phyloP scores from a whole-genome alignment of 1,284 basidiomycete species.

The Butyriboletus regius region DNA sequence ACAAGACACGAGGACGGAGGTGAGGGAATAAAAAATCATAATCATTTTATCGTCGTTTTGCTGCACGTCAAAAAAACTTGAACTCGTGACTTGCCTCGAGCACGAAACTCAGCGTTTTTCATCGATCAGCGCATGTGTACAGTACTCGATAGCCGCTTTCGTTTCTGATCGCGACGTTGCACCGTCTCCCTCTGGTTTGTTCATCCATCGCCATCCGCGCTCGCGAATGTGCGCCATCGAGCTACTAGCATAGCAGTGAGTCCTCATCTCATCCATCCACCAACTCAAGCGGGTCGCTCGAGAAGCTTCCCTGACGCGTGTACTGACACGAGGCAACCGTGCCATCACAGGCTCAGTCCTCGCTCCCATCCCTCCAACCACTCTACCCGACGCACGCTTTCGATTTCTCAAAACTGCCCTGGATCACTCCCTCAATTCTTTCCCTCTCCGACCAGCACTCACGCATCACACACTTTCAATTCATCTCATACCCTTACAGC shows the following conservation, averaged over 20 bases:
- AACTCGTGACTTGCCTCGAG: constrained; percentile 8
- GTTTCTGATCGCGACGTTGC: constrained; percentile 7
- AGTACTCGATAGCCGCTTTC: neutral
- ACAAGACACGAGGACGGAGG: too few species aligned
- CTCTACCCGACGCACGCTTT: constrained; percentile 12
- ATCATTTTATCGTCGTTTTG: too few species aligned
- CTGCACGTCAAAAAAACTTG: too few species aligned
- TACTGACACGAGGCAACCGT: constrained; percentile 37
- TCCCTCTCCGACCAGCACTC: constrained; percentile 4
- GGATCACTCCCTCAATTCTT: neutral
- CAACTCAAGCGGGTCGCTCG: neutral
- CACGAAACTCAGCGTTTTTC: neutral
- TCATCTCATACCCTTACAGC: neutral
- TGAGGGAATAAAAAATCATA: too few species aligned
- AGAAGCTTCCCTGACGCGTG: constrained; percentile 29
- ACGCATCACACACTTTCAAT: neutral
- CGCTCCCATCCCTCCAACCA: constrained; percentile 8
- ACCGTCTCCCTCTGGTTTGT: neutral
- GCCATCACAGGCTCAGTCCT: constrained; percentile 26
- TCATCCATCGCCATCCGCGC: constrained; percentile 10
- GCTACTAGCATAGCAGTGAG: neutral
- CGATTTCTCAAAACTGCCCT: neutral
- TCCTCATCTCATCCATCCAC: neutral
- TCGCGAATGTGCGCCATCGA: constrained; percentile 7
- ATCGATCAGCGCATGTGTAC: constrained; percentile 14